Evolutionary conservation across 345 rosid genomes (phyloP), one percentile per base, ranked within the genome.

Genomic region (Salix exigua): DNA sequence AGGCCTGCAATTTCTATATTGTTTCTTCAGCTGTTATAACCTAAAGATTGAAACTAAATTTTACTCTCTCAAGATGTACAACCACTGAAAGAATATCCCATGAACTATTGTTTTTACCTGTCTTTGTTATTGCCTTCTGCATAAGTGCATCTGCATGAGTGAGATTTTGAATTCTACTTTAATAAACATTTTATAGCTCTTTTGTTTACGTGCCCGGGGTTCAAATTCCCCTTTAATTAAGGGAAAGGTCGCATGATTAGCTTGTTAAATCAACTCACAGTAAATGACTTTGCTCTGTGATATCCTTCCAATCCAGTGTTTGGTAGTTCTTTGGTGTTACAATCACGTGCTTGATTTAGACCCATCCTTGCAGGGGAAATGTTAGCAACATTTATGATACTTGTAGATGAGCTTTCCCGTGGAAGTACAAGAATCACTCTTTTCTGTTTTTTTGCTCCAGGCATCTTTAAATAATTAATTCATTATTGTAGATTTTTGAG

Each of bases 401-500:
- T 58, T 58, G 2, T 58, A 58, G 10, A n/a, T 23, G 5, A 23
- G 28, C 10, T 3, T 58, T 23, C 5, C 14, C 1, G 13, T n/a
- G 5, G 28, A n/a, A 4, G 62, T 1, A 58, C 26, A 23, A 55
- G 62, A n/a, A n/a, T 8, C 14, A 23, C 28, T 13, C 6, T 4
- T 23, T 10, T 58, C 13, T 58, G 14, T 26, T 23, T 58, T 2
- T 58, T 9, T 25, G 62, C 3, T 58, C 28, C 28, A 10, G 0
- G 4, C 14, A 2, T 58, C 25, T 9, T 58, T n/a, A n/a, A n/a
- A 58, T 58, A 3, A 23, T 58, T 11, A n/a, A 9, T 58, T 55
- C 23, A 5, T 58, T 5, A 58, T 26, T 72, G 74, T 73, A 89
- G 89, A 87, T 89, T 70, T 89, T 83, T 73, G 89, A 89, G 89